These are phyloP conservation scores for Vinca minor DNA, from an alignment of 257 asterid genomes.

Conservation along the genomic window DNA sequence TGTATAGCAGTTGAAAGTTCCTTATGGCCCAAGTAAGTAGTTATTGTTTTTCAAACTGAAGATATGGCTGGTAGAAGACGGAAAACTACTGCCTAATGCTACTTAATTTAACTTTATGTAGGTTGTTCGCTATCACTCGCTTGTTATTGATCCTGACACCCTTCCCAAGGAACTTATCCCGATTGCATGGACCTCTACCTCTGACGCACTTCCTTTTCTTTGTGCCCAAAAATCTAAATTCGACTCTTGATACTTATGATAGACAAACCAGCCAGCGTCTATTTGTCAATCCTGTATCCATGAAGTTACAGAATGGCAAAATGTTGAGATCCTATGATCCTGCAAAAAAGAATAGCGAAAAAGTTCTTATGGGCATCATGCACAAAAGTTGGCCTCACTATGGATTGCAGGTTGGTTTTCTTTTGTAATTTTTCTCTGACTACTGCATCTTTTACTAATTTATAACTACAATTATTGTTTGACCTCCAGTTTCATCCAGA, in stretches of 20 bases:
- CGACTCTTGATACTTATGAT: constrained; percentile 30
- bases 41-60: not conserved
- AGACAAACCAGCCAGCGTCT: constrained; percentile 20
- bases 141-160: constrained; percentile 70
- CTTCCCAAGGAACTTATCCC: constrained; percentile 86
- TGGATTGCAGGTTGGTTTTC: constrained; percentile 72
- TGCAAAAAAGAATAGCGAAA: constrained; percentile 30
- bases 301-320: constrained; percentile 25
- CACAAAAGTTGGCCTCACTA: constrained; percentile 86
- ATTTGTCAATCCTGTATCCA: constrained; percentile 25
- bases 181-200: constrained; percentile 83
- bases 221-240: constrained; percentile 30
- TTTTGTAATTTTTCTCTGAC: constrained; percentile 3
- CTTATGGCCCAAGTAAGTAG: not conserved
- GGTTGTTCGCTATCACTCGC: constrained; percentile 98
- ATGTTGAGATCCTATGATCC: constrained; percentile 29
- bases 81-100: not conserved
- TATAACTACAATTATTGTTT: constrained; percentile 15
- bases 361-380: constrained; percentile 90
- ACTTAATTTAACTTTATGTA: constrained; percentile 17
- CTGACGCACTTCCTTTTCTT: constrained; percentile 50
- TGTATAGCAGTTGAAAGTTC: not conserved
- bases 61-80: not conserved
- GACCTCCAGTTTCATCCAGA: constrained; percentile 86
- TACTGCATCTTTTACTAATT: not conserved